Percentiles rank a stretch among this genome's conserved stretches.
Conservation (phyloP, 2,329 filamentous ascomycete species). For the Trichoderma lentiforme region DNA sequence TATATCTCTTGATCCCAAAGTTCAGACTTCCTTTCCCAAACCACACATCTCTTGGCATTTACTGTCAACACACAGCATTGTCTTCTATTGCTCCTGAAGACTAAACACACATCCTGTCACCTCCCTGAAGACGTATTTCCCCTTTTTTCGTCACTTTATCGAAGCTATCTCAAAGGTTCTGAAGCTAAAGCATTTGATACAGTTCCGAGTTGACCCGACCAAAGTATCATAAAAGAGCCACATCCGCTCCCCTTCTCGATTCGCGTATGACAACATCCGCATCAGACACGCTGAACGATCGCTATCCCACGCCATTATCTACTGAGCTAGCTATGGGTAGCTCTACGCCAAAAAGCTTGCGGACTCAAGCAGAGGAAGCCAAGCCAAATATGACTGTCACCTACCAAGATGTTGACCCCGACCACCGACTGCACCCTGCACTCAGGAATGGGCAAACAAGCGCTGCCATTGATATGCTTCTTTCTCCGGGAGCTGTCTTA, state of each 20-base stretch:
- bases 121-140: not conserved
- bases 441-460: not conserved
- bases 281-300: slow-evolving; percentile 3
- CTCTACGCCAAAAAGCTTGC: not conserved
- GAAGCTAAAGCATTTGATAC: not conserved
- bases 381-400: not conserved
- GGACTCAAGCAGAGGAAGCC: not conserved
- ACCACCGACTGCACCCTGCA: not conserved
- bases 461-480: not conserved
- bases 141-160: not conserved
- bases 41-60: not conserved
- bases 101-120: not conserved
- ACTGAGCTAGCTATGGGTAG: slow-evolving; percentile 20
- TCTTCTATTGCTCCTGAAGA: not conserved
- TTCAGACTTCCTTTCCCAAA: not conserved
- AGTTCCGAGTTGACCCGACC: not conserved
- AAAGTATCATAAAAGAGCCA: slow-evolving; percentile 44
- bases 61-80: not conserved
- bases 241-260: slow-evolving; percentile 48
- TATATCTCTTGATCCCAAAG: slow-evolving; percentile 8
- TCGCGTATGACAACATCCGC: slow-evolving; percentile 20
- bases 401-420: not conserved
- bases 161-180: not conserved
- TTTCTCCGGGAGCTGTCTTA: not conserved
- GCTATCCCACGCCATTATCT: slow-evolving; percentile 22